Conservation (phyloP, 2,329 filamentous ascomycete genomes). For the Knufia petricola region DNA sequence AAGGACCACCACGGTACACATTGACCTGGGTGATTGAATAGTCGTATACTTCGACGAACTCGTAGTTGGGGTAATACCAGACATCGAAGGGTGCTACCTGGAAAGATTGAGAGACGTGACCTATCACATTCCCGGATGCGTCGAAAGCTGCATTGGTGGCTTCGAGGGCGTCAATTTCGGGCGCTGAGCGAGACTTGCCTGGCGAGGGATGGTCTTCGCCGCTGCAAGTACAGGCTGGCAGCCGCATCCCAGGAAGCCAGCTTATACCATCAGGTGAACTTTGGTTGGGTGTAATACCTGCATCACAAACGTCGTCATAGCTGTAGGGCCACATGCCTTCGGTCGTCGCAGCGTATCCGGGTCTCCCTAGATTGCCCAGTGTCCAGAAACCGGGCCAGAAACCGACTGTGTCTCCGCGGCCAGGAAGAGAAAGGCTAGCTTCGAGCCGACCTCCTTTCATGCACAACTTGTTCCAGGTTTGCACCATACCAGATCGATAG, state of each 20-base stretch:
- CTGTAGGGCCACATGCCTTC: slow-evolving; percentile 68
- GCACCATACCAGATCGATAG: slow-evolving; percentile 64
- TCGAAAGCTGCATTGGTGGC: slow-evolving; percentile 50
- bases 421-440: slow-evolving; percentile 60
- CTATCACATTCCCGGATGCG: slow-evolving; percentile 43
- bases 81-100: slow-evolving; percentile 62
- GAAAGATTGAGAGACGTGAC: slow-evolving; percentile 55
- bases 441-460: slow-evolving; percentile 63
- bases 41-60: slow-evolving; percentile 59
- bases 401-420: slow-evolving; percentile 54
- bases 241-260: slow-evolving; percentile 58
- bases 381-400: slow-evolving; percentile 71
- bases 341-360: slow-evolving; percentile 59
- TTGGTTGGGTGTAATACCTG: slow-evolving; percentile 63
- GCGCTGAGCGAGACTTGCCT: slow-evolving; percentile 56
- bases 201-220: slow-evolving; percentile 56
- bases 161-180: slow-evolving; percentile 64
- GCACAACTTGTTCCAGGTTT: slow-evolving; percentile 65
- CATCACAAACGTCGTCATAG: slow-evolving; percentile 59
- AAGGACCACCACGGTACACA: slow-evolving; percentile 50
- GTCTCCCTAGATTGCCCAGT: slow-evolving; percentile 62
- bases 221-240: slow-evolving; percentile 58
- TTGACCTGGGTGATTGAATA: slow-evolving; percentile 48
- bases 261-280: slow-evolving; percentile 58
- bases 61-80: slow-evolving; percentile 57